Evolutionary conservation across 352 stramenopile genomes (phyloP).

Genomic region (Albugo candida): DNA sequence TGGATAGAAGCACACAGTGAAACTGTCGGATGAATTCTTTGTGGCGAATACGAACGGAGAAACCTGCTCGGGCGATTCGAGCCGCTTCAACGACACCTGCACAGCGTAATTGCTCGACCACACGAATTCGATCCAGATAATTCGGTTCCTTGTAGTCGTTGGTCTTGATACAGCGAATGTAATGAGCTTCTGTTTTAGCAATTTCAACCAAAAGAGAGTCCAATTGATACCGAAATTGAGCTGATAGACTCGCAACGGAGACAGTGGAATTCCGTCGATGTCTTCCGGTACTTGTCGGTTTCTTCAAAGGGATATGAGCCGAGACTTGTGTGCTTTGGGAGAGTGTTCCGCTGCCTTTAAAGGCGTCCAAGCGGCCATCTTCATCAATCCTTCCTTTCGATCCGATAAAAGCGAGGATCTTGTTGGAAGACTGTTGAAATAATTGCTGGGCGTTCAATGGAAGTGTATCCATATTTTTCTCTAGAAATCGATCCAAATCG

Average conservation of each 20-base stretch:
- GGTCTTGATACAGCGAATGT: conserved; percentile 97
- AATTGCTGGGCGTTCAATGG: conserved; percentile 41
- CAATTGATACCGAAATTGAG: conserved; percentile 89
- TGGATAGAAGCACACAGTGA: conserved; percentile 23
- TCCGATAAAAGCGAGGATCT: conserved; percentile 17
- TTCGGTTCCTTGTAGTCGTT: conserved; percentile 80
- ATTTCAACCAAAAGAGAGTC: conserved; percentile 87
- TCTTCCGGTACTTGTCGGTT: conserved; percentile 4
- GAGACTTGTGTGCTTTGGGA: not conserved
- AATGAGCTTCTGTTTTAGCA: conserved; percentile 89
- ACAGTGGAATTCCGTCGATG: conserved; percentile 32
- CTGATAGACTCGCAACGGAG: conserved; percentile 49
- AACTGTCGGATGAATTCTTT: conserved; percentile 60
- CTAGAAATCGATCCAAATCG: conserved; percentile 53
- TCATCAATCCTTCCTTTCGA: no score
- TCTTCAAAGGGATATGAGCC: not conserved
- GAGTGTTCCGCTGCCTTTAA: not conserved
- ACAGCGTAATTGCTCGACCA: conserved; percentile 72
- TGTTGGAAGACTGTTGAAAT: conserved; percentile 29
- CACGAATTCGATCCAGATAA: conserved; percentile 50
- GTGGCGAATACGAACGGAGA: conserved; percentile 65
- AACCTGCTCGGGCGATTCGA: conserved; percentile 63
- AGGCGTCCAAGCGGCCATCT: not conserved
- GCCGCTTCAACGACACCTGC: conserved; percentile 77
- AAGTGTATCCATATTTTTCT: conserved; percentile 85